These are phyloP conservation scores for Perkinsus olseni DNA, from an alignment of 169 alveolate genomes.

Conservation along the genomic window DNA sequence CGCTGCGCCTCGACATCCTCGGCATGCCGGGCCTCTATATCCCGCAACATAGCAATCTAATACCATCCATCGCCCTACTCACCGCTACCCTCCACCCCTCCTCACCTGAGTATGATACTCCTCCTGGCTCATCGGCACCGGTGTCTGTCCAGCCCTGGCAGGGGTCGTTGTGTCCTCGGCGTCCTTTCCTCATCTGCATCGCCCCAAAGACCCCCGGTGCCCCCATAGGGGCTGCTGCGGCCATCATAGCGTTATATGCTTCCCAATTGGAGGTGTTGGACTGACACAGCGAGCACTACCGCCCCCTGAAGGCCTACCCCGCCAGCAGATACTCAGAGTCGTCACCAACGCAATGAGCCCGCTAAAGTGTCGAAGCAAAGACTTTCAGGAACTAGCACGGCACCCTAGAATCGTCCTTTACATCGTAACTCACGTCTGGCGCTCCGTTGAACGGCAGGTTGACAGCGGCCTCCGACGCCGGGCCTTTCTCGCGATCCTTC, in stretches of 20 bases:
- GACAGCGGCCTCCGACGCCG: not conserved
- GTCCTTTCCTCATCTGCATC: not conserved
- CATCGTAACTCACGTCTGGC: not conserved
- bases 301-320: not conserved
- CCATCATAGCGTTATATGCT: not conserved
- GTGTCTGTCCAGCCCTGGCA: not conserved
- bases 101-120: not conserved
- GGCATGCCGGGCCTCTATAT: not conserved
- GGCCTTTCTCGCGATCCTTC: not conserved
- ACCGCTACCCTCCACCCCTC: not conserved
- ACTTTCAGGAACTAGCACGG: not conserved
- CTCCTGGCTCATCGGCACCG: not conserved
- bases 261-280: not conserved
- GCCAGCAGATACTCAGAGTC: not conserved
- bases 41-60: not conserved
- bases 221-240: not conserved
- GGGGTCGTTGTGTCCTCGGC: not conserved
- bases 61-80: no score
- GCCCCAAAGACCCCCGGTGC: not conserved
- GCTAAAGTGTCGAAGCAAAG: no score
- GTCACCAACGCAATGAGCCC: no score
- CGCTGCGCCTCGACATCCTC: not conserved
- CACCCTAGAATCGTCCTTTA: not conserved
- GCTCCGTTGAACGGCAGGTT: not conserved
- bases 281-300: not conserved